Base-by-base conservation (phyloP, 1,284 basidiomycete species). In the Mycena sp. region DNA sequence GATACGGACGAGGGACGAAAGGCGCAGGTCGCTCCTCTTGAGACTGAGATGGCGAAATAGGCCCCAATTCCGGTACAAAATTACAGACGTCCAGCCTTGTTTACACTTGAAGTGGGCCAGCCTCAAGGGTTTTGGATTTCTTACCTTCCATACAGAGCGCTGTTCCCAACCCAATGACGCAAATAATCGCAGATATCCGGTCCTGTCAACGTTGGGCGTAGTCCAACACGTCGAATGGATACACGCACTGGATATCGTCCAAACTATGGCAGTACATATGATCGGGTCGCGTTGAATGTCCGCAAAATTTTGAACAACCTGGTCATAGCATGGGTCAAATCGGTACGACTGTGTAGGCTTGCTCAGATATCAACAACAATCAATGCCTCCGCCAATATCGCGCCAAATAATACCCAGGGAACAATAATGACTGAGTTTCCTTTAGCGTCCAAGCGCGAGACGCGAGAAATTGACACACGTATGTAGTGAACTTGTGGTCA, bases 221-320 rank as follows among this genome's bases (percentile, higher is more conserved):
- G 21, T 10, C 9, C 3, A 21, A 25, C 12, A 28, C 25, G 17
- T 25, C 6, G n/a, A 23, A 23, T 26, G 10, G 25, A 21, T n/a
- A n/a, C n/a, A 41, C 60, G 28, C 28, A 49, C 38, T 62, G 45
- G 9, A 51, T n/a, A 30, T 21, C 16, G 25, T 7, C 12, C 3
- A 6, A 12, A 21, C 53, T 62, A 25, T 62, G 44, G 29, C 60
- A 62, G 37, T 62, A 62, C 60, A 62, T 55, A 40, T 51, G 19
- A 40, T 32, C 12, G 49, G 28, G 30, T 62, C 16, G 14, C 52
- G 53, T 43, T 51, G 60, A 10, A 62, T 45, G 3, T 44, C 38
- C 6, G 28, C 11, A 29, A 62, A 62, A 62, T 62, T 53, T 1
- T 23, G 37, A 40, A 62, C 53, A 23, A 37, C 52, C 60, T 62